Base-by-base conservation (phyloP, 2,329 filamentous ascomycete species). In the Scedosporium aurantiacum region DNA sequence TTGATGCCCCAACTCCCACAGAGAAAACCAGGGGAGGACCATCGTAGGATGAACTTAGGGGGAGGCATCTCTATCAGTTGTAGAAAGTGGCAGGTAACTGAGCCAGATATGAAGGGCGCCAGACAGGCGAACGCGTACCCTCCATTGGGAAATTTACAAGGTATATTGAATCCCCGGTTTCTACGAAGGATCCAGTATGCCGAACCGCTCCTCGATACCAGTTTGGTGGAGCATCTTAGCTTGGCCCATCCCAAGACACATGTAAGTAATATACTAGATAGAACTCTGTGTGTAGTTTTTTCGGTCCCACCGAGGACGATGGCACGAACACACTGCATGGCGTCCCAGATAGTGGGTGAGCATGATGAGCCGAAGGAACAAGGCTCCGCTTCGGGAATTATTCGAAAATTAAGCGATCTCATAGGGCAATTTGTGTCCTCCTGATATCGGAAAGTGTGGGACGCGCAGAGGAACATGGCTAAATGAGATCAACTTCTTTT, bases 341-440 rank as follows among this genome's bases (percentile, higher is more conserved):
- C 23, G 23, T 16, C 50, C 21, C 23, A 23, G 12, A 27, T 54
- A 16, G 50, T 27, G 50, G 10, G 50, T 54, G 50, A 23, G 47
- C 18, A 52, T 5, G 47, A 18, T 25, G n/a, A 52, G 50, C 50
- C 50, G 50, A 54, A 16, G 50, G 50, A 54, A 54, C 50, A 27
- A 23, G 50, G 50, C 50, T 23, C 27, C 50, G 50, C 50, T 54
- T 54, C 50, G 50, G 50, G 50, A 54, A 54, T 54, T 54, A 23
- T 54, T 54, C 50, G 50, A 54, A 54, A 54, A 27, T 27, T 54
- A 54, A 54, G 50, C 50, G 50, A 61, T 57, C 50, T 28, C 52
- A 57, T 57, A 56, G 50, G 52, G 37, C 50, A 61, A 57, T 61
- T 43, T 54, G 32, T 58, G 56, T 58, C 56, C 37, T 58, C 56